These are phyloP conservation scores for Akanthomyces lecanii DNA, from an alignment of 2,329 filamentous ascomycete genomes.

Conservation along the genomic window DNA sequence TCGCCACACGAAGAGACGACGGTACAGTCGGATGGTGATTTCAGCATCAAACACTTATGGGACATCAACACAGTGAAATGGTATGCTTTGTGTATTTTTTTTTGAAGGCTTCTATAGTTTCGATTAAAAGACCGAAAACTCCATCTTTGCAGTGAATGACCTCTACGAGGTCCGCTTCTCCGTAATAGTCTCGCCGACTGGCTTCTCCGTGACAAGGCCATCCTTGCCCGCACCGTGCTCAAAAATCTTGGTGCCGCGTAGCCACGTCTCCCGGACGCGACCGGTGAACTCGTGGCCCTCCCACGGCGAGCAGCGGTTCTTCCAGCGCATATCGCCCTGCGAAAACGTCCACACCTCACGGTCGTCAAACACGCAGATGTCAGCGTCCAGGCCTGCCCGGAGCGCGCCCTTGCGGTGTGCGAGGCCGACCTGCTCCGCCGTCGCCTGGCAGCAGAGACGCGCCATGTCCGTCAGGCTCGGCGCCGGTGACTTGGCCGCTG, in stretches of 20 bases:
- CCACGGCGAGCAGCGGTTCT: conserved; percentile 89
- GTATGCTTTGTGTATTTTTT: no score
- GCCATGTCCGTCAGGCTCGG: conserved; percentile 72
- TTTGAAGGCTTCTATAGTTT: no score
- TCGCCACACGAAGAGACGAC: no score
- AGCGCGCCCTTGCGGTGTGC: conserved; percentile 74
- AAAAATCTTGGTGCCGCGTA: conserved; percentile 74
- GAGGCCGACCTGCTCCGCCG: conserved; percentile 82
- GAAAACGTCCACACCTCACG: conserved; percentile 70
- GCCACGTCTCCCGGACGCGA: conserved; percentile 79
- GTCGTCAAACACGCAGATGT: conserved; percentile 91
- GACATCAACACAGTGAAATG: no score
- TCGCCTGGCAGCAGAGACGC: conserved; percentile 79
- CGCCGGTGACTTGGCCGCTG: conserved; percentile 35
- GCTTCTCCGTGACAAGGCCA: conserved; percentile 47
- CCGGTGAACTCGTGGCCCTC: conserved; percentile 75
- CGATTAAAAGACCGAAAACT: no score
- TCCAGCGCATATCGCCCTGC: conserved; percentile 82
- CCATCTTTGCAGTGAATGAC: no score
- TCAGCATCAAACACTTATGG: no score
- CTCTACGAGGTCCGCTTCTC: conserved; percentile 44
- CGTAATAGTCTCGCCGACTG: conserved; percentile 52
- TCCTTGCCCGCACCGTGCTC: conserved; percentile 51
- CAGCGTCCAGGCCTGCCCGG: conserved; percentile 77
- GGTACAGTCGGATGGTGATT: no score